phyloP scores from a whole-genome alignment of 768 basidiomycete genomes.

The Suillus americanus region DNA sequence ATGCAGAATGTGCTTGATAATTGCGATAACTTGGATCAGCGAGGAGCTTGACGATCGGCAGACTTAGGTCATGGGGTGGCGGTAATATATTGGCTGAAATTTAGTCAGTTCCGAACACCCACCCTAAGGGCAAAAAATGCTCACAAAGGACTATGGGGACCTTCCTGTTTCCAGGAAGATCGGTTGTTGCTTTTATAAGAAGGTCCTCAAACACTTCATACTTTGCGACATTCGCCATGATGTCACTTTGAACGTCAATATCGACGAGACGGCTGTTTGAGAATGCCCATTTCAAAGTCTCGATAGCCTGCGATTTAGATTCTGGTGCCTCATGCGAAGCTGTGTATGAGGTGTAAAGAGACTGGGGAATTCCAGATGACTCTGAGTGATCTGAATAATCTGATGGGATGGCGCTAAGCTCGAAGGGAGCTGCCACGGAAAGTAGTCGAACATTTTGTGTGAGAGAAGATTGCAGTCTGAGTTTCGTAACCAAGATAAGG shows the following conservation, averaged over 20 bases:
- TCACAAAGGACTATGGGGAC: conserved; percentile 68
- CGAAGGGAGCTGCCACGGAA: conserved; percentile 62
- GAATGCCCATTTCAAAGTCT: conserved; percentile 66
- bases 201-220: conserved; percentile 73
- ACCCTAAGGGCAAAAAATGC: conserved; percentile 20
- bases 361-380: conserved; percentile 42
- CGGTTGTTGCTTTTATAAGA: conserved; percentile 58
- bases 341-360: conserved; percentile 59
- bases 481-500: not conserved
- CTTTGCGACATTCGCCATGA: conserved; percentile 48
- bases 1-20: conserved; percentile 70
- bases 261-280: conserved; percentile 63
- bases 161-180: conserved; percentile 31
- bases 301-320: conserved; percentile 46
- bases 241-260: conserved; percentile 60
- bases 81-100: conserved; percentile 73
- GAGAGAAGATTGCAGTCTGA: conserved; percentile 13
- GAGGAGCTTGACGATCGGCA: conserved; percentile 79
- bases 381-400: conserved; percentile 36
- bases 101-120: conserved; percentile 5
- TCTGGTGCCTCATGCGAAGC: conserved; percentile 39
- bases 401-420: conserved; percentile 45
- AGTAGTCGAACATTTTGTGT: conserved; percentile 22
- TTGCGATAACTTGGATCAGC: conserved; percentile 71
- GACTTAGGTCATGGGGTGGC: conserved; percentile 68